Evolutionary conservation across 2,329 filamentous ascomycete species (phyloP).

Genomic region (Penicillium sp.): DNA sequence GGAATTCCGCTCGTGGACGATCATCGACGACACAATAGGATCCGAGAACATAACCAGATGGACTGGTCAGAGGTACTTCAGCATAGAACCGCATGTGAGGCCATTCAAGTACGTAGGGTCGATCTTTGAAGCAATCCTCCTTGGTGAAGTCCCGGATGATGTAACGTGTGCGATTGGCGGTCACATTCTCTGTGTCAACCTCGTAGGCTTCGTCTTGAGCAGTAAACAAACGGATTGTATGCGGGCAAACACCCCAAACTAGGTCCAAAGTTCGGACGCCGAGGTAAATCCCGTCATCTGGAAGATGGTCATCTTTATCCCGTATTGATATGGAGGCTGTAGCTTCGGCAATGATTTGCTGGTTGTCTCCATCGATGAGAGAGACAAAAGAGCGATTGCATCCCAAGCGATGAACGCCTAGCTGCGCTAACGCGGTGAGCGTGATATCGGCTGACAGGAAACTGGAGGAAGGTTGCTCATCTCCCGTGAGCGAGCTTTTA

Average conservation of each 20-base stretch:
- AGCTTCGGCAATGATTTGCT: constrained; percentile 59
- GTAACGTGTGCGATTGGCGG: constrained; percentile 34
- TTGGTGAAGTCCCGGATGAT: constrained; percentile 44
- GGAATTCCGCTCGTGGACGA: constrained; percentile 52
- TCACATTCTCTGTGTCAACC: constrained; percentile 27
- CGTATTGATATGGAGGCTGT: constrained; percentile 48
- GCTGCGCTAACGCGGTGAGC: constrained; percentile 57
- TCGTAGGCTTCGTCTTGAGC: constrained; percentile 20
- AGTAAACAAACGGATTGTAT: constrained; percentile 30
- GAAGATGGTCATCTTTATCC: constrained; percentile 27
- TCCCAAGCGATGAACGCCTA: constrained; percentile 51
- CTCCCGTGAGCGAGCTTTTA: constrained; percentile 3
- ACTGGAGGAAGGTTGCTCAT: constrained; percentile 9
- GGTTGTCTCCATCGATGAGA: constrained; percentile 54
- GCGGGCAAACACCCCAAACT: constrained; percentile 25
- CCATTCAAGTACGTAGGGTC: constrained; percentile 36
- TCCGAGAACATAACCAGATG: constrained; percentile 60
- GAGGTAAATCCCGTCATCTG: constrained; percentile 38
- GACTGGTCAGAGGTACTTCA: constrained; percentile 63
- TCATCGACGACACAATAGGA: constrained; percentile 64
- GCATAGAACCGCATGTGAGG: constrained; percentile 56
- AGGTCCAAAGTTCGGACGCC: constrained; percentile 32
- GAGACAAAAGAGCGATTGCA: constrained; percentile 55
- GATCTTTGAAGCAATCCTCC: constrained; percentile 40
- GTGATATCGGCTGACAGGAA: constrained; percentile 31